Evolutionary conservation across 257 asterid species (phyloP), one percentile per base, ranked within the genome.

Genomic region (Penstemon barbatus): DNA sequence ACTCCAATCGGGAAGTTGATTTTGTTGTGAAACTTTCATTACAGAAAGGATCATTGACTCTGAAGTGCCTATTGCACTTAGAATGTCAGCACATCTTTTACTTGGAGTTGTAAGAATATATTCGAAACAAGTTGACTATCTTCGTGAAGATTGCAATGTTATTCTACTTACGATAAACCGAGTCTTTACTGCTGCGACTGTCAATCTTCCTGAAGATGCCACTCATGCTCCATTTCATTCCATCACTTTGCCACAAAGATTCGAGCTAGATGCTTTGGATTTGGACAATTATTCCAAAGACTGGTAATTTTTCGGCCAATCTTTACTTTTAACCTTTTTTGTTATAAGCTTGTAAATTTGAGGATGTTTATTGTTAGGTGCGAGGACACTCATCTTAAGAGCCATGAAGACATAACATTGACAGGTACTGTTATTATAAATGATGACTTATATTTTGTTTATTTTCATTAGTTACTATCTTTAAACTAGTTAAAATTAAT

Each of bases 31-130:
- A 4, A 39, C 45, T 45, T 69, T 41, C 55, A 58, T 71, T 69
- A 33, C 87, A 94, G 97, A 90, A 70, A 75, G 80, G 56, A 91
- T 91, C 71, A 83, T 94, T 87, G 71, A 63, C 61, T 96, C 97
- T 5, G 91, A 84, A 71, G 87, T 86, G 74, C 96, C 97, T 5
- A 86, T 94, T 80, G 99, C 99, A 0, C 77, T 94, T 75, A 89
- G 99, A 77, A 82, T 85, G 86, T 94, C 97, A 2, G 91, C 93
- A 19, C 97, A 94, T 80, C 96, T 94, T 71, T 79, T 94, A 61
- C 94, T 91, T 55, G 97, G 99, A n/a, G 87, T 94, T 73, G 99
- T 87, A 59, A 82, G 97, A 45, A 89, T 94, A 76, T 91, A 84
- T 77, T 84, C 97, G 5, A 94, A 94, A 75, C 85, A 94, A 78